Base-by-base conservation (phyloP, 2,329 filamentous ascomycete genomes). In the Chaetomiaceae sp. region DNA sequence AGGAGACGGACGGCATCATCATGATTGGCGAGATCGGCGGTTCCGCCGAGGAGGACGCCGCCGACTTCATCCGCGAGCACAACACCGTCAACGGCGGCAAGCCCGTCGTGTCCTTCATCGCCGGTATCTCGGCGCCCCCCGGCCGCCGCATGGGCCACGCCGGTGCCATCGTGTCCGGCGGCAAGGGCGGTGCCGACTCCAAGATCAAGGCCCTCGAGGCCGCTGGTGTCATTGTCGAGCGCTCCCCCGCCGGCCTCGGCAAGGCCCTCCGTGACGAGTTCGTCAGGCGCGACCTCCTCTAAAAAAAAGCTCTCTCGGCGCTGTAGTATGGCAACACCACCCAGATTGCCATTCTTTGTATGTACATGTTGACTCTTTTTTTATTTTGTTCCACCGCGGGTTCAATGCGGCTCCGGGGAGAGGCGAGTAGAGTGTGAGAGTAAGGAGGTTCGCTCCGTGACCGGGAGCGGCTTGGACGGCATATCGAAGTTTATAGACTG, bases 11-110 rank as follows among this genome's bases (percentile, higher is more conserved):
- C 69, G 93, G 93, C 68, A 96, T 99, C 75, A 96, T 99, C 77
- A 96, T 99, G 93, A 97, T 99, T 70, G 93, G 93, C 69, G 93
- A 97, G 78, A 97, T 99, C 69, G 93, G 93, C 73, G 93, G 93
- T 58, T 89, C 87, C 55, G 93, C 93, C 54, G 93, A 99, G 78
- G 93, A 99, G 77, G 93, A 99, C 65, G 93, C 93, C 34, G 92
- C 93, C 65, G 93, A 97, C 65, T 99, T 95, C 81, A 76, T 97
- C 68, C 89, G 87, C 78, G 78, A 83, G 70, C 82, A 93, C 79
- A 97, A 99, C 82, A 91, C 84, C 54, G 77, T 84, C 70, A 87
- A 90, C 73, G 78, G 78, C 53, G 79, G 79, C 67, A 99, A 96
- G 84, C 93, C 93, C 65, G 91, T 95, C 55, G 93, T 97, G 64